Conservation (phyloP, 1,284 basidiomycete species). For the Athelia sp. region DNA sequence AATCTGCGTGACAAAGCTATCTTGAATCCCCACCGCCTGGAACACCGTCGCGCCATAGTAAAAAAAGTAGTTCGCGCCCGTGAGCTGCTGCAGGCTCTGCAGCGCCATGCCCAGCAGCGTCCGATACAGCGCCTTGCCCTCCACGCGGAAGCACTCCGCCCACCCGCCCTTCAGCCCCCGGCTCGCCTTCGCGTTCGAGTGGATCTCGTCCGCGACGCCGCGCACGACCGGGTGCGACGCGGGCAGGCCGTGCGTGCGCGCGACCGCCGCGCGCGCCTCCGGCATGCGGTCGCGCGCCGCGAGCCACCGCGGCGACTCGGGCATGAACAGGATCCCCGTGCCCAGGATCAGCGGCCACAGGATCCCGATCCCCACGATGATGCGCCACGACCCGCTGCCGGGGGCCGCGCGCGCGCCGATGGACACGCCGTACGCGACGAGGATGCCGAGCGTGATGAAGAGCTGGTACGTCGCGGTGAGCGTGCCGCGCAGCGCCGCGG, state of each 20-base stretch:
- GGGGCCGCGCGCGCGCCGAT: conserved; percentile 48
- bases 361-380: conserved; percentile 67
- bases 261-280: conserved; percentile 49
- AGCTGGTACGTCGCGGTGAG: conserved; percentile 70
- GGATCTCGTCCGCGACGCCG: conserved; percentile 50
- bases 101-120: conserved; percentile 63
- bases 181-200: conserved; percentile 42
- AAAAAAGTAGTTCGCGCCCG: conserved; percentile 69
- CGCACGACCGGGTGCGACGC: conserved; percentile 37
- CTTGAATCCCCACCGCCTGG: conserved; percentile 58
- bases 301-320: conserved; percentile 75
- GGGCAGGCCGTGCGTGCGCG: conserved; percentile 51
- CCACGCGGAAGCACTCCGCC: conserved; percentile 55
- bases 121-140: conserved; percentile 54
- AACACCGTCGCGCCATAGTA: conserved; percentile 74
- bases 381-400: conserved; percentile 57
- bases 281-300: conserved; percentile 42
- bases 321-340: conserved; percentile 71
- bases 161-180: conserved; percentile 42
- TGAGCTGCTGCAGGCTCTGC: conserved; percentile 74
- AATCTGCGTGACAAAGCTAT: conserved; percentile 70
- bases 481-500: conserved; percentile 73
- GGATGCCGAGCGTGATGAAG: conserved; percentile 74
- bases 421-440: conserved; percentile 66
- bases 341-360: conserved; percentile 65